Evolutionary conservation across 768 basidiomycete genomes (phyloP), one percentile per base, ranked within the genome.

Genomic region (Leccinellum albellum): DNA sequence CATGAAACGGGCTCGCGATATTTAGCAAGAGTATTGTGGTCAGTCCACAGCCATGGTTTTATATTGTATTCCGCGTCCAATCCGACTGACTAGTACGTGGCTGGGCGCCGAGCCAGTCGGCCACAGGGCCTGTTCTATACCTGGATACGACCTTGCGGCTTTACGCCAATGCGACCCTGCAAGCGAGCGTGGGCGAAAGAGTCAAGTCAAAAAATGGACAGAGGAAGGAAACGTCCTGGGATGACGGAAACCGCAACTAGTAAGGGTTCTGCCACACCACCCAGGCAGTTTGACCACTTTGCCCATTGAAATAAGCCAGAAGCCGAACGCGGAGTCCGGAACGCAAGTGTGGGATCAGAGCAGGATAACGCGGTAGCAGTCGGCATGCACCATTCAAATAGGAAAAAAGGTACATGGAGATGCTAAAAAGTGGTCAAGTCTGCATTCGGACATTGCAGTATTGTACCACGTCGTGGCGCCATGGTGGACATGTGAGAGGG

Each of bases 221-320:
- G 54, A 50, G 49, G 46, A 40, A 32, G 23, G 23, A 26, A 40
- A 63, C 7, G 20, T 21, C n/a, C 26, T 32, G 37, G 23, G 21
- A 52, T 63, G 51, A 67, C 65, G 60, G 65, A 62, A 66, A 24
- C 45, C 26, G 26, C 61, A 40, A 59, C 42, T 45, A 53, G 28
- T 47, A 44, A 32, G 48, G 48, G 14, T 26, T 17, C 42, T 58
- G 65, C 64, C 64, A 66, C 56, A 66, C 52, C n/a, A 51, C 35
- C 47, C 56, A 51, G 51, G 46, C 28, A 14, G 49, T 51, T 48
- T 17, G 51, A 44, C 54, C 44, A 49, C 33, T 32, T 53, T 45
- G 33, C 61, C 37, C 4, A 17, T 53, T 40, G 32, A 51, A 61
- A 62, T 50, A 52, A 51, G 23, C 33, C 48, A 46, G 33, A n/a